phyloP scores from a whole-genome alignment of 768 basidiomycete genomes.

The Coprinopsis marcescibilis region DNA sequence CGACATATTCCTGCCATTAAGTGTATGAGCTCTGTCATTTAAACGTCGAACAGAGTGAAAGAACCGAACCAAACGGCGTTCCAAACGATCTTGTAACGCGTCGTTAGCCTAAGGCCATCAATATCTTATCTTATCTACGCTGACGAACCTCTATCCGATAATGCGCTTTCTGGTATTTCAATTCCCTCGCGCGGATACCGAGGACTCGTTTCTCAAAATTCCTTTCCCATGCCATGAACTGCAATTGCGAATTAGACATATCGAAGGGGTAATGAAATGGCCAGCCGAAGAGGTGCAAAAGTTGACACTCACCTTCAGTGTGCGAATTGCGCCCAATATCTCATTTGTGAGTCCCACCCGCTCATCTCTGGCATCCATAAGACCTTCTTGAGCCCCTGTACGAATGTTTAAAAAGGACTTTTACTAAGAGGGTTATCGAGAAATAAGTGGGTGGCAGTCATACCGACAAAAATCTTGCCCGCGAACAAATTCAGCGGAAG shows the following conservation, averaged over 20 bases:
- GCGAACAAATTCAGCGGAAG: conserved; percentile 80
- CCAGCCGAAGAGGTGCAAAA: too few species aligned
- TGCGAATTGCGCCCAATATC: conserved; percentile 83
- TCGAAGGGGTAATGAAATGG: too few species aligned
- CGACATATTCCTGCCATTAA: conserved; percentile 68
- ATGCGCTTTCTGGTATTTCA: conserved; percentile 80
- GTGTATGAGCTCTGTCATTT: too few species aligned
- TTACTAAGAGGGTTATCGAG: too few species aligned
- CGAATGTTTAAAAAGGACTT: neutral
- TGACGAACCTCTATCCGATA: conserved; percentile 85
- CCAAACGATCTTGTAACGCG: conserved; percentile 44
- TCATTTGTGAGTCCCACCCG: conserved; percentile 89
- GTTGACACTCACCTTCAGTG: conserved; percentile 85
- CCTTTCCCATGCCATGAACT: conserved; percentile 93
- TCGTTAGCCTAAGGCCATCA: too few species aligned
- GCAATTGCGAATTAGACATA: too few species aligned
- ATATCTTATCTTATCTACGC: too few species aligned
- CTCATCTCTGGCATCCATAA: conserved; percentile 91
- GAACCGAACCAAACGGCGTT: conserved; percentile 48
- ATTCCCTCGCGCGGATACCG: conserved; percentile 71
- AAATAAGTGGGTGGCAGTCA: too few species aligned
- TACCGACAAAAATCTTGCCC: conserved; percentile 62
- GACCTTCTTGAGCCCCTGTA: conserved; percentile 54
- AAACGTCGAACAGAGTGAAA: too few species aligned
- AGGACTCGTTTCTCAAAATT: conserved; percentile 76